Evolutionary conservation across 2,329 filamentous ascomycete genomes (phyloP), one percentile per base, ranked within the genome.

Genomic region (Cordyceps cateniannulata): DNA sequence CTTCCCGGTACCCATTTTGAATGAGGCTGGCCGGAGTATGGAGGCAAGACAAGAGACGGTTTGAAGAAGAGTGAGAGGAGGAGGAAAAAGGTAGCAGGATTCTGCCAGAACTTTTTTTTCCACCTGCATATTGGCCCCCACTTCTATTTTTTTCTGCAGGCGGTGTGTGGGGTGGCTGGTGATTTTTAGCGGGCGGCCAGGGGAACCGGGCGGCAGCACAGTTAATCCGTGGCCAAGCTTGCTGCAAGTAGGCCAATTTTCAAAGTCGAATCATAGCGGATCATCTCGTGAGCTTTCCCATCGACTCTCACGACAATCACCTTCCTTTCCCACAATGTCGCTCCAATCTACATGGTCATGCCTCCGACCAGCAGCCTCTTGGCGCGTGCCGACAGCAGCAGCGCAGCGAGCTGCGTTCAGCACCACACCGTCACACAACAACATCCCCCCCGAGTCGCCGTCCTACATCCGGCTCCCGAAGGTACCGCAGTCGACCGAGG

Each of bases 381-480:
- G 67, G 51, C 69, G 69, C 56, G 65, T 69, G 58, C 55, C 67
- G n/a, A 44, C 62, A 45, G 58, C 65, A 16, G 45, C 32, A n/a
- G 24, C 27, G 18, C 63, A 68, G n/a, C 69, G 72, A 62, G 64
- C 65, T 38, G 72, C 76, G 62, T 74, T 73, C 24, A 71, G 70
- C 8, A 72, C 72, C 25, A 65, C 70, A 56, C 65, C 72, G 51
- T 73, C 75, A 69, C 61, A 71, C 69, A 75, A 76, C 54, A 79
- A 84, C 62, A 89, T 93, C 65, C 88, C 88, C 20, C 93, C 95
- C 53, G 90, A 97, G 72, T 96, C 92, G 40, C 93, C 95, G 51
- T 83, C 84, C 65, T 98, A 89, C 79, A 89, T 98, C 76, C 86
- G 91, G 66, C 80, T 97, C 60, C 93, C 93, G 52, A 81, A 81